Percentiles rank a stretch among this genome's conserved stretches.
phyloP scores from a whole-genome alignment of 139 green algal genomes.

The Pseudopediastrum boryanum region DNA sequence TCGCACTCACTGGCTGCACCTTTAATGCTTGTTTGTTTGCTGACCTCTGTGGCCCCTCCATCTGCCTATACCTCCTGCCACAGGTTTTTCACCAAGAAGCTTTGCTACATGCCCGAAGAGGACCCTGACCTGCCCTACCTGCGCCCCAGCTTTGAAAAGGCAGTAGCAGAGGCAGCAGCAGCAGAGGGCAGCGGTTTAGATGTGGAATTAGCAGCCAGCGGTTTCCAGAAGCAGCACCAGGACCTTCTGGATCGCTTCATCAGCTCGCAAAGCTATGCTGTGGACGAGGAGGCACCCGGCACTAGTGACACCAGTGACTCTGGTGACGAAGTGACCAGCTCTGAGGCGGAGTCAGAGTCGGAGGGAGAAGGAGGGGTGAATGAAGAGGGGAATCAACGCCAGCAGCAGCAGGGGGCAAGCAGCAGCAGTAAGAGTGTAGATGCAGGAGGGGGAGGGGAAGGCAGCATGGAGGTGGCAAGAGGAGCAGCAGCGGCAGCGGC shows the following conservation, averaged over 20 bases:
- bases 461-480: not conserved
- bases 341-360: not conserved
- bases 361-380: not conserved
- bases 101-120: constrained; percentile 57
- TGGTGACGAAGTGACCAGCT: not conserved
- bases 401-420: not conserved
- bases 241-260: constrained; percentile 36
- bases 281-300: not conserved
- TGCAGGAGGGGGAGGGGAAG: not conserved
- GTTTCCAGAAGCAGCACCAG: constrained; percentile 70
- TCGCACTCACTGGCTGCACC: too few relatives aligned
- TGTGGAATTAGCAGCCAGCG: constrained; percentile 65
- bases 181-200: constrained; percentile 51
- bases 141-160: constrained; percentile 9
- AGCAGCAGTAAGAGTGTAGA: not conserved
- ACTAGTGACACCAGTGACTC: not conserved
- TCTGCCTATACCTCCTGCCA: not conserved
- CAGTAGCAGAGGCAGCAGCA: constrained; percentile 25
- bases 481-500: not conserved
- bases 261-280: constrained; percentile 12
- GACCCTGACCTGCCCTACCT: constrained; percentile 17
- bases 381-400: not conserved
- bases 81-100: constrained; percentile 81
- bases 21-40: too few relatives aligned
- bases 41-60: not conserved